Evolutionary conservation across 805 yeast species (phyloP), one percentile per base, ranked within the genome.

Genomic region (Starmerella geochares): DNA sequence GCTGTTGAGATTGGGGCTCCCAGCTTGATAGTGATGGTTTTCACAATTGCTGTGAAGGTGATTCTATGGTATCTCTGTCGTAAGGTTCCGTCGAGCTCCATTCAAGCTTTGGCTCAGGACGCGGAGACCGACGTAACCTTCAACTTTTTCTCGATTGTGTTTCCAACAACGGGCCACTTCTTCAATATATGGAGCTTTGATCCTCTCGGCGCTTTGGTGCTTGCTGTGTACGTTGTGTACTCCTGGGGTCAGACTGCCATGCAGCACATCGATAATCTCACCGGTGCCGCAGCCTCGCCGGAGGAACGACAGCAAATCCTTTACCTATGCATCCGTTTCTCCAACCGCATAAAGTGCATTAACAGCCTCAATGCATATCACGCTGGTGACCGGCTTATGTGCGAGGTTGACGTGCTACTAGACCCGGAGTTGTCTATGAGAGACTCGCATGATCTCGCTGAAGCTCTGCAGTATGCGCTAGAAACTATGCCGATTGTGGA

Each of bases 401-500:
- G 82, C 36, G 94, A 84, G 61, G 83, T 83, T 21, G 94, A 83
- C 58, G 65, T 84, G 36, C 78, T 83, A 4, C 72, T 78, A 47
- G 77, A 77, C 54, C 67, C 68, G 24, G 62, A 71, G 9, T 65
- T 80, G 55, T 62, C 71, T 2, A 67, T 83, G 59, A 74, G 79
- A 51, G 94, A 84, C 58, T 71, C 80, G 48, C 94, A 84, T 63
- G 94, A 84, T 62, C 70, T 84, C 31, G 94, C 86, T 3, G 94
- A 83, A 63, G 80, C 88, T 0, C 66, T 84, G 40, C 94, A 84
- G 64, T 84, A 83, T 60, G 83, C 92, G 1, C 71, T 84, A 23
- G 94, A 84, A 56, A 78, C 87, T 0, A 67, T 84, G 52, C 87
- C 90, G 0, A 75, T 71, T 63, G 87, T 84, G 2, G 90, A 84